Evolutionary conservation across 208 protist species (phyloP).

Genomic region (Leishmania braziliensis): DNA sequence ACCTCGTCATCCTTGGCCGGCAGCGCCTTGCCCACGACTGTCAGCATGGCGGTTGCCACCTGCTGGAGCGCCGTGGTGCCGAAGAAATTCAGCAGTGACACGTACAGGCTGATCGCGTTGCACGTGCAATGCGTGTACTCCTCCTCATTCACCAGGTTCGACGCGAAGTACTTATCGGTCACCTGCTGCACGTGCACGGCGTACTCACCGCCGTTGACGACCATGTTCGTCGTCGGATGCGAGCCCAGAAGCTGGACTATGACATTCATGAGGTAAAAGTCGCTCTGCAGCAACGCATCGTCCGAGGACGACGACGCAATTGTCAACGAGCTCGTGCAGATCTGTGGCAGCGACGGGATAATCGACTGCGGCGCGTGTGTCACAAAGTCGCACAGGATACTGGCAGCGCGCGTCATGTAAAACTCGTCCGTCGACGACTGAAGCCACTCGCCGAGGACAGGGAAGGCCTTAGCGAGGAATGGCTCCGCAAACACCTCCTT

Average conservation of each 20-base stretch:
- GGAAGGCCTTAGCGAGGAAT: slow-evolving; percentile 68
- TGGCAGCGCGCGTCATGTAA: slow-evolving; percentile 57
- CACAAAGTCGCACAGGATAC: slow-evolving; percentile 79
- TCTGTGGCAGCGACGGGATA: slow-evolving; percentile 47
- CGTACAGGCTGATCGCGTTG: slow-evolving; percentile 71
- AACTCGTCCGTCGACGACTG: slow-evolving; percentile 65
- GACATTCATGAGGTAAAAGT: slow-evolving; percentile 80
- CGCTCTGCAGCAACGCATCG: slow-evolving; percentile 59
- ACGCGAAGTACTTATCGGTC: slow-evolving; percentile 44
- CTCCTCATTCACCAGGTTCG: slow-evolving; percentile 31
- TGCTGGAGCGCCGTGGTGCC: slow-evolving; percentile 26
- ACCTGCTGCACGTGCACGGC: slow-evolving; percentile 44
- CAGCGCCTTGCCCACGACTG: slow-evolving; percentile 47
- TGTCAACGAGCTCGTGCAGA: slow-evolving; percentile 46
- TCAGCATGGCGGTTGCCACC: slow-evolving; percentile 38
- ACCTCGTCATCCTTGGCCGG: slow-evolving; percentile 75
- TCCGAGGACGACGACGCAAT: slow-evolving; percentile 57
- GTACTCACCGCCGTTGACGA: slow-evolving; percentile 48
- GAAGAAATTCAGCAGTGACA: slow-evolving; percentile 63
- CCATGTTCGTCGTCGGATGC: slow-evolving; percentile 24
- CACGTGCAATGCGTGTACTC: slow-evolving; percentile 60
- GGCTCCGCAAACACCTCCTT: slow-evolving; percentile 69
- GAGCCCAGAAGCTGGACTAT: slow-evolving; percentile 61
- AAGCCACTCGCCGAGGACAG: slow-evolving; percentile 64
- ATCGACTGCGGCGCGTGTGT: slow-evolving; percentile 61